phyloP scores from a whole-genome alignment of 441 rosid genomes.

The Erysimum cheiri region DNA sequence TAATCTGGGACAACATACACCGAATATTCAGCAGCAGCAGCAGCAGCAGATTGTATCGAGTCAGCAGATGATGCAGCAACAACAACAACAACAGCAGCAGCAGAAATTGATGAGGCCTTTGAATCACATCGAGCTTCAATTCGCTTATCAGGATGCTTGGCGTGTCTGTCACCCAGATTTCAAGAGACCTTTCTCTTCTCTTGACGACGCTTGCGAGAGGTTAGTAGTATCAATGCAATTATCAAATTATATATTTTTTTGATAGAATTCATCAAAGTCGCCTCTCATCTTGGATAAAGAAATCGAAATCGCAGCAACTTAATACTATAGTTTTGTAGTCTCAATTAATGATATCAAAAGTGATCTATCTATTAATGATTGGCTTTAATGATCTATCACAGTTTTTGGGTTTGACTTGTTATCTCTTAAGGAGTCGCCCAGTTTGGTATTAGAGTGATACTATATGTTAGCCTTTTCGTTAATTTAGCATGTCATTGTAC shows the following conservation, averaged over 20 bases:
- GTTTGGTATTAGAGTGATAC: slow-evolving; percentile 1
- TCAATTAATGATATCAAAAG: not conserved
- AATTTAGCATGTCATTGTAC: not conserved
- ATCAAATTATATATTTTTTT: not conserved
- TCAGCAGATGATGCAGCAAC: slow-evolving; percentile 49
- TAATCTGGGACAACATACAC: slow-evolving; percentile 44
- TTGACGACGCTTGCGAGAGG: slow-evolving; percentile 98
- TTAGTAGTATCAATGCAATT: slow-evolving; percentile 32
- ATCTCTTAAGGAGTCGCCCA: not conserved
- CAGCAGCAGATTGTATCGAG: slow-evolving; percentile 48
- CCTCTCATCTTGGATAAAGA: not conserved
- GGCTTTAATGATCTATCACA: not conserved
- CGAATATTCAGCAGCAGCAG: slow-evolving; percentile 53
- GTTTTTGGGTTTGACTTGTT: not conserved
- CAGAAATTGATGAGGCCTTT: slow-evolving; percentile 75
- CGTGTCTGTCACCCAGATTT: slow-evolving; percentile 94
- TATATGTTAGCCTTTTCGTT: not conserved
- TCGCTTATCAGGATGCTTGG: slow-evolving; percentile 97
- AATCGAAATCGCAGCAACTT: not conserved
- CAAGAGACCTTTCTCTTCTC: slow-evolving; percentile 86
- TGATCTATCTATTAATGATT: not conserved
- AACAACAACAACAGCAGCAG: slow-evolving; percentile 54
- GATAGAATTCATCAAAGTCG: not conserved
- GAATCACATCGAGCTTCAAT: slow-evolving; percentile 86
- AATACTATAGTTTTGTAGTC: not conserved